A percentile compares a stretch with the other conserved stretches of the same genome.
Conservation (phyloP, 331 rosid species). For the Stylosanthes scabra region DNA sequence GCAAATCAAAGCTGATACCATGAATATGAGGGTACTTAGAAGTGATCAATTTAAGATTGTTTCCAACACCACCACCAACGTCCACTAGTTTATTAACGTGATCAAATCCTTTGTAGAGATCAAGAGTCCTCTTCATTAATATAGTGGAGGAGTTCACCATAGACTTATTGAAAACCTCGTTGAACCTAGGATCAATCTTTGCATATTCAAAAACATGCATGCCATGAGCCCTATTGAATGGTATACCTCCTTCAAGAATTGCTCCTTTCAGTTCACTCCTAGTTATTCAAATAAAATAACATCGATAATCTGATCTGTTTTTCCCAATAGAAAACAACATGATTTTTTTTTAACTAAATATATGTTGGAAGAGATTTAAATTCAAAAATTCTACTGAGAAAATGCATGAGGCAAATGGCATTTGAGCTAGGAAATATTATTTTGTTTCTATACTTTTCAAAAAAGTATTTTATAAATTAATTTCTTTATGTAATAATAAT, state of each 20-base stretch:
- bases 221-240: conserved; percentile 44
- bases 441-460: no score
- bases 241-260: conserved; percentile 43
- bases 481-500: no score
- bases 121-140: conserved; percentile 38
- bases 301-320: no score
- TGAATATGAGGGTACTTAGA: conserved; percentile 45
- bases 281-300: no score
- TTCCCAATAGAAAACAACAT: no score
- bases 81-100: conserved; percentile 42
- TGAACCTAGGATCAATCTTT: conserved; percentile 48
- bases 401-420: no score
- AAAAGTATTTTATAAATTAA: no score
- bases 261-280: conserved; percentile 43
- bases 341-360: no score
- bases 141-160: conserved; percentile 33
- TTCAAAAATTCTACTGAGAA: no score
- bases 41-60: conserved; percentile 44
- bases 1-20: conserved; percentile 55
- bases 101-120: conserved; percentile 50
- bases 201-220: conserved; percentile 50
- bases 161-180: conserved; percentile 49
- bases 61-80: conserved; percentile 67
- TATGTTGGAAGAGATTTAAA: no score
- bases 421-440: no score